Evolutionary conservation across 768 basidiomycete species (phyloP), one percentile per base, ranked within the genome.

Genomic region (Leucocoprinus leucothites): DNA sequence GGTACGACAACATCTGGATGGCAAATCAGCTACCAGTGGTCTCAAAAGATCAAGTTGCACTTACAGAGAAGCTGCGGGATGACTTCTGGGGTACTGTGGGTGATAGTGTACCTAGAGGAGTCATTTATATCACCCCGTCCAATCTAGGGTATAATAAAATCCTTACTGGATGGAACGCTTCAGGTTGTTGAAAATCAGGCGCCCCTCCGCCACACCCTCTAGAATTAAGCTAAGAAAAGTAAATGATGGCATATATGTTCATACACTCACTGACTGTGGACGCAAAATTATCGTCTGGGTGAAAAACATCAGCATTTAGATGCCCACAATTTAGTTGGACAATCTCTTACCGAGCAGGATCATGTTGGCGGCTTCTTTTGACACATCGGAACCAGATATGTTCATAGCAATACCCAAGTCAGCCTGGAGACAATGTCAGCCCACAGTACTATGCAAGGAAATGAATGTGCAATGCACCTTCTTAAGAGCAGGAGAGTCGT

Each of bases 361-460:
- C 84, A 88, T 86, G 65, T 88, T 82, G 1, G 86, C 85, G 1
- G 86, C 85, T 66, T 87, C 85, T 62, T 88, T 87, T 1, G 85
- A 86, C 9, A 87, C 85, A 59, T 87, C 86, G 3, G 85, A 86
- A 28, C 85, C 86, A 22, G 85, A 86, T 34, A 86, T 82, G 61
- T 86, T 86, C 85, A 88, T 88, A 0, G 85, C 85, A 61, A 87
- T 87, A 26, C 86, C 86, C 21, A 87, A 74, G 59, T 86, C 85
- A 25, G 86, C 85, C 76, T 79, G 50, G n/a, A n/a, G n/a, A n/a
- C n/a, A n/a, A n/a, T 24, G 21, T 9, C 9, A 22, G 18, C 9
- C 34, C 21, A 22, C 35, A 16, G 11, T n/a, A 35, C 31, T 31
- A 31, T 11, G 11, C 31, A 31, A 31, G 45, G 50, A 22, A 9